Evolutionary conservation across 495 filamentous ascomycete genomes (phyloP).

Genomic region (Amphirosellinia nigrospora): DNA sequence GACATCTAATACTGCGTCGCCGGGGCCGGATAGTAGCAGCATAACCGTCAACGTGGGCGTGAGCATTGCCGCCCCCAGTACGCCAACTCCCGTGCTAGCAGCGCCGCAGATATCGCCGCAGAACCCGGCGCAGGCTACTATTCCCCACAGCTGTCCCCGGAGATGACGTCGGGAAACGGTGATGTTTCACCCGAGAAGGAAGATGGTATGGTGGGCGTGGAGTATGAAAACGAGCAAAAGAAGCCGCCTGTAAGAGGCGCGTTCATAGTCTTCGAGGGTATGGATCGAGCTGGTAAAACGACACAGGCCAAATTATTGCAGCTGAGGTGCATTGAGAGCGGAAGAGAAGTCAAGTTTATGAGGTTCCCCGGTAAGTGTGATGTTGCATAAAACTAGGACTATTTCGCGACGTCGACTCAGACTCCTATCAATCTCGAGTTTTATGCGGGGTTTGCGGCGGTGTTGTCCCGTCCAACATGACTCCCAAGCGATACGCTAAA

Average conservation of each 20-base stretch:
- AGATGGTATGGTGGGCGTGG: conserved; percentile 31
- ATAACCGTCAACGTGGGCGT: conserved; percentile 12
- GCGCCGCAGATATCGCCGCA: conserved; percentile 34
- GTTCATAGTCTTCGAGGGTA: conserved; percentile 89
- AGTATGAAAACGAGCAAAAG: conserved; percentile 25
- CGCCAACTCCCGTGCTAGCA: conserved; percentile 25
- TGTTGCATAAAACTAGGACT: conserved; percentile 2
- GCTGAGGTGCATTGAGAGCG: conserved; percentile 63
- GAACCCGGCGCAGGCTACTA: conserved; percentile 31
- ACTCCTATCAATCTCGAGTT: background rate
- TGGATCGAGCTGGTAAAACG: conserved; percentile 94
- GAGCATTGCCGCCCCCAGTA: conserved; percentile 9
- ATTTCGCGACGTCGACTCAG: background rate
- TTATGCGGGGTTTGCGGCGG: background rate
- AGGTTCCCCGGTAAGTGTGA: conserved; percentile 81
- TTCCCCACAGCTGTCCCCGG: conserved; percentile 26
- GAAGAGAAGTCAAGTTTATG: conserved; percentile 72
- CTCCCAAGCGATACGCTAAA: background rate
- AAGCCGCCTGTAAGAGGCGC: conserved; percentile 62
- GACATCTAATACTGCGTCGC: background rate
- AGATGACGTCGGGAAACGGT: conserved; percentile 12
- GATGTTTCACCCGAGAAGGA: conserved; percentile 8
- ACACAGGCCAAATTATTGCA: conserved; percentile 83
- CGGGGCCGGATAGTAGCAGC: conserved; percentile 9
- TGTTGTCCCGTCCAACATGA: background rate